Evolutionary conservation across 768 basidiomycete species (phyloP).

Genomic region (Calocera cornea): DNA sequence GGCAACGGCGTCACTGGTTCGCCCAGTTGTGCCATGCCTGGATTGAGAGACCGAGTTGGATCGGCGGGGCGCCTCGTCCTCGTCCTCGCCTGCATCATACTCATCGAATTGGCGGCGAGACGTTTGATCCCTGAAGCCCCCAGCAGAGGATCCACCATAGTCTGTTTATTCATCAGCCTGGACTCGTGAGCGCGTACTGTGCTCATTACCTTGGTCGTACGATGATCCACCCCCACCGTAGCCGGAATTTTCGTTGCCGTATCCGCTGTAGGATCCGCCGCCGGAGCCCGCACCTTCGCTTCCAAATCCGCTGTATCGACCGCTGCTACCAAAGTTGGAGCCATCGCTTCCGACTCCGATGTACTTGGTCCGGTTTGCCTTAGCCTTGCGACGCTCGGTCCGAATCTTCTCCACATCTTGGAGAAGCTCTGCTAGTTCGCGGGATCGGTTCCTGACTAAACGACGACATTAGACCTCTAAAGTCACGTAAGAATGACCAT

Average conservation of each 20-base stretch:
- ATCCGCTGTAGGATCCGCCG: slow-evolving; percentile 16
- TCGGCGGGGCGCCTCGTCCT: slow-evolving; percentile 38
- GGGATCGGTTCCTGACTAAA: slow-evolving; percentile 84
- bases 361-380: slow-evolving; percentile 81
- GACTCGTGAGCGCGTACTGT: slow-evolving; percentile 8
- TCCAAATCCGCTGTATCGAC: slow-evolving; percentile 57
- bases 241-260: slow-evolving; percentile 13
- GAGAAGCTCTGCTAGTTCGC: slow-evolving; percentile 83
- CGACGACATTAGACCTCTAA: too few relatives aligned
- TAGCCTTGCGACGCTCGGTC: slow-evolving; percentile 80
- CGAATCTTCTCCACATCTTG: slow-evolving; percentile 86
- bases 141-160: slow-evolving; percentile 24
- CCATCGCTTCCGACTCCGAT: slow-evolving; percentile 74
- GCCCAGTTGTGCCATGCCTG: slow-evolving; percentile 26
- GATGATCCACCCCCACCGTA: slow-evolving; percentile 8
- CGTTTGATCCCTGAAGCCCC: slow-evolving; percentile 45
- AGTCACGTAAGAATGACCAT: slow-evolving; percentile 12
- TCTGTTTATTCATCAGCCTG: slow-evolving; percentile 12
- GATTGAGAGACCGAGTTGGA: slow-evolving; percentile 28
- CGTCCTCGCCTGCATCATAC: slow-evolving; percentile 87
- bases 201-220: not conserved
- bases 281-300: slow-evolving; percentile 33
- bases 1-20: slow-evolving; percentile 18
- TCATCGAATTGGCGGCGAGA: slow-evolving; percentile 62
- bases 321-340: slow-evolving; percentile 46